Evolutionary conservation across 805 yeast species (phyloP).

Genomic region (Hanseniaspora occidentalis): DNA sequence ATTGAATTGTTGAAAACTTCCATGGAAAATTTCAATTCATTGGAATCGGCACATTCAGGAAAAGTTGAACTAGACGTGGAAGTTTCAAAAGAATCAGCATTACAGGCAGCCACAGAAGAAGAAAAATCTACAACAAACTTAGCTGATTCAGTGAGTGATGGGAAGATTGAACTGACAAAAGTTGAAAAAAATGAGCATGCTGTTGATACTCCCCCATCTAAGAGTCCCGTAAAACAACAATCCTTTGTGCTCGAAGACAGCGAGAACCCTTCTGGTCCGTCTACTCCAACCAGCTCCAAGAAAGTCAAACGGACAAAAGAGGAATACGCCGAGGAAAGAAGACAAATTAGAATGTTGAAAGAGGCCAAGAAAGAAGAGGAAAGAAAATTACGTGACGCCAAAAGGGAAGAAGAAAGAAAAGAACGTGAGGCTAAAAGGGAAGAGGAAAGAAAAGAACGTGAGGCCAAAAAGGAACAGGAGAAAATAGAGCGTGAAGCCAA

Average conservation of each 20-base stretch:
- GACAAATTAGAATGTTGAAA: conserved; percentile 11
- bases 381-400: conserved; percentile 15
- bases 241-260: conserved; percentile 10
- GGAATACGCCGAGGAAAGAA: conserved; percentile 9
- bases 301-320: conserved; percentile 12
- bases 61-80: no score
- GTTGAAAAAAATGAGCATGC: no score
- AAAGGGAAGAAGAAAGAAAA: conserved; percentile 11
- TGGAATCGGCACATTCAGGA: no score
- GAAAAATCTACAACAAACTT: no score
- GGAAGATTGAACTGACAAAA: no score
- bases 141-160: no score
- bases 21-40: no score
- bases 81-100: no score
- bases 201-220: no score
- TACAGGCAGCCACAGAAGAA: no score
- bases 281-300: conserved; percentile 13
- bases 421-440: conserved; percentile 1
- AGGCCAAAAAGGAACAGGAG: conserved; percentile 11
- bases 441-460: conserved; percentile 8
- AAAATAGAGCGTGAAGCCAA: conserved; percentile 16
- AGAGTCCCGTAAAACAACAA: conserved; percentile 10
- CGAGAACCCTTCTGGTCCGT: no score
- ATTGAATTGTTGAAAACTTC: no score
- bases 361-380: conserved; percentile 12